These are phyloP conservation scores for Leucocoprinus leucothites DNA, from an alignment of 768 basidiomycete genomes.

Conservation along the genomic window DNA sequence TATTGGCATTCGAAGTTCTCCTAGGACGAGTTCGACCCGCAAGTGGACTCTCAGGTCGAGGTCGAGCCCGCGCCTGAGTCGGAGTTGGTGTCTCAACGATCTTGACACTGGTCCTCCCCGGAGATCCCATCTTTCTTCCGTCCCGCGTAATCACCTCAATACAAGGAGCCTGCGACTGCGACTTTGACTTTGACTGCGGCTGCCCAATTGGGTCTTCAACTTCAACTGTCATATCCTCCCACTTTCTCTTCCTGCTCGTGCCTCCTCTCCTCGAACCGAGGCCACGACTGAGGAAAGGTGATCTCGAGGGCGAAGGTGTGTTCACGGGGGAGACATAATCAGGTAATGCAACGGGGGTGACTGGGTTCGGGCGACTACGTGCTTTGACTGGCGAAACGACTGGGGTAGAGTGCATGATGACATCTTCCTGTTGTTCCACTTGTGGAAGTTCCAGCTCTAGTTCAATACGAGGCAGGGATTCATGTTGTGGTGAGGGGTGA, in stretches of 20 bases:
- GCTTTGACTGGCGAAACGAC: not conserved
- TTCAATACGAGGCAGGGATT: not conserved
- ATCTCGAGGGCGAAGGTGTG: not conserved
- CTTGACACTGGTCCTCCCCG: too few species aligned
- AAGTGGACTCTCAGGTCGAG: not conserved
- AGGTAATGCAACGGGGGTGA: not conserved
- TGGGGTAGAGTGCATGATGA: not conserved
- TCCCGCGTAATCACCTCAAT: too few species aligned
- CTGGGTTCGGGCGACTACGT: not conserved
- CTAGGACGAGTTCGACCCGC: not conserved
- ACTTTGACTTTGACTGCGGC: not conserved
- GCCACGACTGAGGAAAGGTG: not conserved
- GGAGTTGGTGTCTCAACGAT: too few species aligned
- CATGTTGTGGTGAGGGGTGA: not conserved
- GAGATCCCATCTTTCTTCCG: too few species aligned
- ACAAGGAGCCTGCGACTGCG: not conserved
- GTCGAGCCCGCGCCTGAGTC: too few species aligned
- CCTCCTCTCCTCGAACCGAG: not conserved
- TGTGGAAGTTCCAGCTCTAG: not conserved
- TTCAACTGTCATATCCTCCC: not conserved
- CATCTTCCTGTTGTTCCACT: not conserved
- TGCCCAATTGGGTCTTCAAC: not conserved
- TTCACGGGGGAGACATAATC: slow-evolving; percentile 9
- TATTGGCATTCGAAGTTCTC: not conserved
- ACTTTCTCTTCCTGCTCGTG: slow-evolving; percentile 7